These are phyloP conservation scores for Sugiyamaella japonica DNA, from an alignment of 1,139 yeast species.

Conservation along the genomic window DNA sequence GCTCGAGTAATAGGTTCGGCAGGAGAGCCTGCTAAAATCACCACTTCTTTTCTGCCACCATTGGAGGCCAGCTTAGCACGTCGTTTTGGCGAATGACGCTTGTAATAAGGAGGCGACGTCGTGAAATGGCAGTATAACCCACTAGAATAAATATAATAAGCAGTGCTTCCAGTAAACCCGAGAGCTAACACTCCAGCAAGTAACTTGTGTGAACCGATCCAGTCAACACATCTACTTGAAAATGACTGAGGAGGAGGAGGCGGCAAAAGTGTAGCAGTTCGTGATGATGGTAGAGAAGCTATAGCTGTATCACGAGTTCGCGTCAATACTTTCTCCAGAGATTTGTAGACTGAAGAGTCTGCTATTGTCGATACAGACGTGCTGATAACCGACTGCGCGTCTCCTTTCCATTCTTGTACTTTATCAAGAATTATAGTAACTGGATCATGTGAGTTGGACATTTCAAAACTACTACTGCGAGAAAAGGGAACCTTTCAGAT, in stretches of 20 bases:
- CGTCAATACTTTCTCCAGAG: constrained; percentile 15
- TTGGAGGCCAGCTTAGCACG: constrained; percentile 62
- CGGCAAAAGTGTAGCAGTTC: constrained; percentile 23
- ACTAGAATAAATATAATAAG: constrained; percentile 26
- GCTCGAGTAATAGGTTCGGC: constrained; percentile 71
- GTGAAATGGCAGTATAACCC: constrained; percentile 17
- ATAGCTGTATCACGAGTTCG: constrained; percentile 13
- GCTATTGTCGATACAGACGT: constrained; percentile 11
- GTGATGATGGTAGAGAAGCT: constrained; percentile 7
- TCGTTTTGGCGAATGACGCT: constrained; percentile 39
- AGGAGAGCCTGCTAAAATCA: constrained; percentile 74
- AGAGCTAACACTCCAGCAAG: constrained; percentile 31
- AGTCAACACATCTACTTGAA: constrained; percentile 30
- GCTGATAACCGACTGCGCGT: constrained; percentile 15
- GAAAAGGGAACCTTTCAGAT: background rate
- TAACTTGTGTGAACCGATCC: constrained; percentile 34
- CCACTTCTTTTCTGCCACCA: constrained; percentile 75
- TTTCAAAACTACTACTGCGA: background rate
- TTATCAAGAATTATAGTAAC: constrained; percentile 24
- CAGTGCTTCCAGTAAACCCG: constrained; percentile 30
- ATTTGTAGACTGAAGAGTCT: constrained; percentile 13
- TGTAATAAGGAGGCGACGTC: constrained; percentile 8
- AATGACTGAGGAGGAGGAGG: constrained; percentile 36
- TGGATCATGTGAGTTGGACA: constrained; percentile 22
- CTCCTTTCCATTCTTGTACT: constrained; percentile 17